phyloP scores from a whole-genome alignment of 176 grass and related monocot species.

The Areca catechu region DNA sequence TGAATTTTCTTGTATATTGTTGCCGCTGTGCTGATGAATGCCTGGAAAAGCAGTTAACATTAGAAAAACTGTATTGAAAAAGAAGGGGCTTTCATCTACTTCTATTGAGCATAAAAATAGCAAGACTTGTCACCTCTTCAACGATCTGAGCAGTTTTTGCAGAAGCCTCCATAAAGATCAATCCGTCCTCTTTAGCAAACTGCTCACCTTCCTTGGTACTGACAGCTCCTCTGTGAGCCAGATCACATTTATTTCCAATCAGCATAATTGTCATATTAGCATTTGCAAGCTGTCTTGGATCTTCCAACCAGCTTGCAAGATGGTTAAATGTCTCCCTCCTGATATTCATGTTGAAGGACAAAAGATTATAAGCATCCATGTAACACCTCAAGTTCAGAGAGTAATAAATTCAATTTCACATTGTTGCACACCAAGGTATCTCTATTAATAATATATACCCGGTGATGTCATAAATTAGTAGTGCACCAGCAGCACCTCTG shows the following conservation, averaged over 20 bases:
- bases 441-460: constrained; percentile 24
- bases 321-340: constrained; percentile 69
- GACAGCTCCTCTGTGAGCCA: constrained; percentile 37
- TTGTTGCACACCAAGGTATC: too few relatives aligned
- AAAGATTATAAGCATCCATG: not conserved
- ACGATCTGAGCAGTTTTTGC: constrained; percentile 53
- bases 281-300: constrained; percentile 43
- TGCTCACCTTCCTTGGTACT: constrained; percentile 53
- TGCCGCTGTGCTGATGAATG: constrained; percentile 33
- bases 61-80: constrained; percentile 2
- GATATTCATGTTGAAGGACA: not conserved
- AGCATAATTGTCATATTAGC: constrained; percentile 59
- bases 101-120: constrained; percentile 1
- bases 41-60: constrained; percentile 23
- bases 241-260: constrained; percentile 51
- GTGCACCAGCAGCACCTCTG: constrained; percentile 38
- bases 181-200: constrained; percentile 46
- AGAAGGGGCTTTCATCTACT: not conserved
- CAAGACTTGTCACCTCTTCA: constrained; percentile 31
- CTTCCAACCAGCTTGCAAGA: constrained; percentile 42
- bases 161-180: constrained; percentile 55
- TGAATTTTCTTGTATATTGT: constrained; percentile 54
- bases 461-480: constrained; percentile 59
- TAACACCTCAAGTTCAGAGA: too few relatives aligned
- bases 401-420: too few relatives aligned